Evolutionary conservation across 2,329 filamentous ascomycete species (phyloP).

Genomic region (Sordariomycetes sp.): DNA sequence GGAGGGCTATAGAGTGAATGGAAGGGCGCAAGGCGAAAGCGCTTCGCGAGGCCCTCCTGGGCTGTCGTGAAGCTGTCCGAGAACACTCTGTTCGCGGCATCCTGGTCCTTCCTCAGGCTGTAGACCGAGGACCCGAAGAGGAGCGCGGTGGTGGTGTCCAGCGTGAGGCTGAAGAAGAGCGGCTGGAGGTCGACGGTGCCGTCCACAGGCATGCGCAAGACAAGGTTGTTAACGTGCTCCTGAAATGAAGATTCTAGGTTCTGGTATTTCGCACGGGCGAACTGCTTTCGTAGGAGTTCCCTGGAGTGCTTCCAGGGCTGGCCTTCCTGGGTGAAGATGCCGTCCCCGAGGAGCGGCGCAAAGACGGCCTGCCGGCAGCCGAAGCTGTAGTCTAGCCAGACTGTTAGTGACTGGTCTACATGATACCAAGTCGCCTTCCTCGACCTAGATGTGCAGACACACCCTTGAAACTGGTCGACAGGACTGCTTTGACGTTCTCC

Average conservation of each 20-base stretch:
- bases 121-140: conserved; percentile 48
- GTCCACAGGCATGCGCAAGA: not conserved
- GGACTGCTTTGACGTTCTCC: conserved; percentile 37
- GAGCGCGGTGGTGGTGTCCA: conserved; percentile 41
- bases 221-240: conserved; percentile 7
- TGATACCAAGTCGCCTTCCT: too few relatives aligned
- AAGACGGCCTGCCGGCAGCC: conserved; percentile 1
- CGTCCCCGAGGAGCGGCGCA: conserved; percentile 20
- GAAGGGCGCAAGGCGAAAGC: conserved; percentile 20
- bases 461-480: conserved; percentile 33
- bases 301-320: conserved; percentile 2
- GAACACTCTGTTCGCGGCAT: conserved; percentile 19
- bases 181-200: conserved; percentile 29
- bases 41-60: conserved; percentile 19
- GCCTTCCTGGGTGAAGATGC: conserved; percentile 1
- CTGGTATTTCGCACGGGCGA: not conserved
- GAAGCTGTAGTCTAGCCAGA: not conserved
- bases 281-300: conserved; percentile 2
- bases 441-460: not conserved
- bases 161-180: conserved; percentile 35
- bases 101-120: conserved; percentile 23
- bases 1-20: conserved; percentile 9
- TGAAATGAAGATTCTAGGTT: conserved; percentile 2
- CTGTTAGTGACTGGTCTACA: not conserved
- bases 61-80: conserved; percentile 22